Evolutionary conservation across 225 moss, liverwort and hornwort genomes (phyloP).

Genomic region (Anthoceros angustus): DNA sequence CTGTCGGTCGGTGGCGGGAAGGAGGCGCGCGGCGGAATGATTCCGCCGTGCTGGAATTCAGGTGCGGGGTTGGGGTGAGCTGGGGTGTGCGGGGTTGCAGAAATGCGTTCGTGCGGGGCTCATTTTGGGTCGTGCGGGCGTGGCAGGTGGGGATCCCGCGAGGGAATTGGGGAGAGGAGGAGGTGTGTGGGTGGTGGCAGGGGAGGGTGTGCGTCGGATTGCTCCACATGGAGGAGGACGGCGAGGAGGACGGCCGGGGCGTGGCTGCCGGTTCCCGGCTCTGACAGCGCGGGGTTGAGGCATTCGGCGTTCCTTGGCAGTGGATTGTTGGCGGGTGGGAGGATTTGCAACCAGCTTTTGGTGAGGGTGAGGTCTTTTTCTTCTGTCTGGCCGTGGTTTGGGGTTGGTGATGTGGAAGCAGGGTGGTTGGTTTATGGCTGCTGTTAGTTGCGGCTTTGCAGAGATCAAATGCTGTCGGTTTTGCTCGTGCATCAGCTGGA

Average conservation of each 20-base stretch:
- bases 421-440: background rate
- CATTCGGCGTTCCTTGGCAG: background rate
- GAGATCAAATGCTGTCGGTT: background rate
- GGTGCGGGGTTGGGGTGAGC: too few relatives aligned
- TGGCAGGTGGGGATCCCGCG: too few relatives aligned
- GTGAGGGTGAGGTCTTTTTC: background rate
- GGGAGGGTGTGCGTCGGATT: background rate
- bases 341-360: background rate
- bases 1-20: background rate
- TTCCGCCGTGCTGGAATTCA: too few relatives aligned
- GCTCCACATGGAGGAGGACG: background rate
- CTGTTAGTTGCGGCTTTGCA: background rate
- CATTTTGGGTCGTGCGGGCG: too few relatives aligned
- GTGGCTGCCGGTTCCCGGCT: background rate
- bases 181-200: too few relatives aligned
- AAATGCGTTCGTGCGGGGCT: too few relatives aligned
- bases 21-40: too few relatives aligned
- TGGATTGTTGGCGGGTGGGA: background rate
- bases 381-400: too few relatives aligned
- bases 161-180: too few relatives aligned
- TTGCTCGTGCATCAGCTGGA: conserved; percentile 49
- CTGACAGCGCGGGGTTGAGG: background rate
- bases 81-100: too few relatives aligned
- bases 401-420: background rate
- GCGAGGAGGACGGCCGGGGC: background rate